Base-by-base conservation (phyloP, 371 early-diverging fungal genomes). In the Lichtheimia ornata region DNA sequence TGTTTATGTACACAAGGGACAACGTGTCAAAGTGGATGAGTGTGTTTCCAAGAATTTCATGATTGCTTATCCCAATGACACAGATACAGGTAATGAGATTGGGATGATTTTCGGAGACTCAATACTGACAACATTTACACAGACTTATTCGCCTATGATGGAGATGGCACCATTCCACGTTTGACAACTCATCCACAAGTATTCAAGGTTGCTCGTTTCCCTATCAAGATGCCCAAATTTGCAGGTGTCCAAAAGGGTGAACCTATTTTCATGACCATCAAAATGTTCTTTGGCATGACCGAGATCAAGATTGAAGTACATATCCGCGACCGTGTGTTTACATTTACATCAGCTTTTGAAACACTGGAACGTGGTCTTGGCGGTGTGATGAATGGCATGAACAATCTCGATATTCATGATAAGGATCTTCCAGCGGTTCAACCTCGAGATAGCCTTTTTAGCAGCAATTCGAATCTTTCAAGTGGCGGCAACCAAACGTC, bases 11-110 rank as follows among this genome's bases (percentile, higher is more conserved):
- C 73, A 79, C 15, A 83, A 82, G 24, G 85, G 85, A 0, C 82
- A 85, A 57, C 72, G 81, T 4, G 78, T 85, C 51, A 82, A 79
- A 22, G 71, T 77, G 30, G 81, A 85, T 59, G 81, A 85, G 53
- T 81, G 82, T 50, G 79, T 85, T 25, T 82, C 82, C 65, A 85
- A 83, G 70, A 85, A 85, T 67, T 85, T 83, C 55, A 79, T 85
- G 61, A 85, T 79, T 59, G 74, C 76, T 15, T 79, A 79, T 66
- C 80, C 80, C 14, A 79, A 79, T 40, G 80, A 79, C 49, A 79
- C 80, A 17, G 80, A 79, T 55, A 72, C 80, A 59, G 79, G 79
- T 79, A 69, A 5, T 18, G 15, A 5, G 44, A 51, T 25, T 0
- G 15, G 80, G 22, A 22, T 22, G 22, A 22, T 22, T 22, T 87